Conservation (phyloP, 2,329 filamentous ascomycete species). For the Cladorrhinum sp. region DNA sequence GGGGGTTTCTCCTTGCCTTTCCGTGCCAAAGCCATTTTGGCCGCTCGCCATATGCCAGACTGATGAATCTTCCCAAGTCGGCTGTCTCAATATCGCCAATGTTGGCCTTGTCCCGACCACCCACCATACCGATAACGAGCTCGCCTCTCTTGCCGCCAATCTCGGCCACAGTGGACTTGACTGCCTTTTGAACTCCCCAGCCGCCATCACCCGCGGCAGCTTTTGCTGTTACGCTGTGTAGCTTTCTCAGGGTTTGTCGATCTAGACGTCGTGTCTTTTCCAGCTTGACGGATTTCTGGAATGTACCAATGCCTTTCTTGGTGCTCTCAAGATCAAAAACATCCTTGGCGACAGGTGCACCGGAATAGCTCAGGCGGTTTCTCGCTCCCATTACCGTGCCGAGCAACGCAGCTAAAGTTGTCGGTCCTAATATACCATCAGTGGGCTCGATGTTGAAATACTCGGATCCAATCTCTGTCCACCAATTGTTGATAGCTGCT, state of each 20-base stretch:
- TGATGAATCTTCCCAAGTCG: conserved; percentile 80
- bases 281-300: conserved; percentile 86
- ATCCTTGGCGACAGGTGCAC: conserved; percentile 83
- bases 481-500: conserved; percentile 88
- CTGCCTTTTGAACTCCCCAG: conserved; percentile 88
- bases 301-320: conserved; percentile 79
- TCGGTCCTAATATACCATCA: conserved; percentile 88
- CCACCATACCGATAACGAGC: conserved; percentile 93
- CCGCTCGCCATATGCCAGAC: conserved; percentile 74
- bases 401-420: conserved; percentile 82
- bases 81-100: conserved; percentile 91
- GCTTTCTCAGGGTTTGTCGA: conserved; percentile 72
- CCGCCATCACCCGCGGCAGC: conserved; percentile 82
- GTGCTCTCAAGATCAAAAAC: conserved; percentile 81
- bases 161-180: conserved; percentile 93
- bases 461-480: conserved; percentile 88
- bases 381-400: conserved; percentile 86
- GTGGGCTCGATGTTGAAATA: conserved; percentile 90
- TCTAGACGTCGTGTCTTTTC: conserved; percentile 76
- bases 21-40: conserved; percentile 95
- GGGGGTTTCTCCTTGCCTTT: conserved; percentile 67
- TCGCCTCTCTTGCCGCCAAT: conserved; percentile 91
- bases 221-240: conserved; percentile 84
- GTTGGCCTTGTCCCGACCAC: conserved; percentile 78
- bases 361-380: conserved; percentile 81